Percentiles rank a stretch among this genome's conserved stretches.
Conservation (phyloP, 1,284 basidiomycete species). For the Pseudozyma hubeiensis region DNA sequence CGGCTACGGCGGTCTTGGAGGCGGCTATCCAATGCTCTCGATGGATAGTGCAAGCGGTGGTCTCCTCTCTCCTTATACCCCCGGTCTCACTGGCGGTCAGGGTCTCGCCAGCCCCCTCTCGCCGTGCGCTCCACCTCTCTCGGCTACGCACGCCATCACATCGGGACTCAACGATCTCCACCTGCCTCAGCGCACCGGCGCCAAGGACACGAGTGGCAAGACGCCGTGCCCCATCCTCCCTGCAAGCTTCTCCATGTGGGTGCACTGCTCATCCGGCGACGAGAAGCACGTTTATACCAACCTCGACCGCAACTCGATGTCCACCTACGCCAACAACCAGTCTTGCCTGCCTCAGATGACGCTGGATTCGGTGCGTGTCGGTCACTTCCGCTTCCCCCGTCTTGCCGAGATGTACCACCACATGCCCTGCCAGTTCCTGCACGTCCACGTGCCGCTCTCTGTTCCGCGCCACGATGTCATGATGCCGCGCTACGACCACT, state of each 20-base stretch:
- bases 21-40: conserved; percentile 50
- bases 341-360: conserved; percentile 56
- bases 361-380: conserved; percentile 53
- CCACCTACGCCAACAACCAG: conserved; percentile 52
- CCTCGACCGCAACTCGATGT: conserved; percentile 60
- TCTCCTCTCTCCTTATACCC: conserved; percentile 61
- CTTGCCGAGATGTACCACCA: conserved; percentile 67
- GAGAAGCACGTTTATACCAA: conserved; percentile 65
- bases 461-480: conserved; percentile 65
- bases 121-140: conserved; percentile 53
- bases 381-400: conserved; percentile 65
- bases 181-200: conserved; percentile 44
- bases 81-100: conserved; percentile 32
- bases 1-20: conserved; percentile 63
- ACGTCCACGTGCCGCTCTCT: conserved; percentile 68
- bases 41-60: conserved; percentile 40
- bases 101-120: conserved; percentile 44
- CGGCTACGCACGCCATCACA: conserved; percentile 58
- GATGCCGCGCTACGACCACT: conserved; percentile 58
- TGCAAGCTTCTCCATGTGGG: conserved; percentile 67
- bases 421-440: conserved; percentile 70
- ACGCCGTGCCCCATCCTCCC: conserved; percentile 61
- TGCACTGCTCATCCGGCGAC: conserved; percentile 58
- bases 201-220: conserved; percentile 39
- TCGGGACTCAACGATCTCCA: conserved; percentile 61